These are phyloP conservation scores for Knufia fluminis DNA, from an alignment of 2,329 filamentous ascomycete species.

Conservation along the genomic window DNA sequence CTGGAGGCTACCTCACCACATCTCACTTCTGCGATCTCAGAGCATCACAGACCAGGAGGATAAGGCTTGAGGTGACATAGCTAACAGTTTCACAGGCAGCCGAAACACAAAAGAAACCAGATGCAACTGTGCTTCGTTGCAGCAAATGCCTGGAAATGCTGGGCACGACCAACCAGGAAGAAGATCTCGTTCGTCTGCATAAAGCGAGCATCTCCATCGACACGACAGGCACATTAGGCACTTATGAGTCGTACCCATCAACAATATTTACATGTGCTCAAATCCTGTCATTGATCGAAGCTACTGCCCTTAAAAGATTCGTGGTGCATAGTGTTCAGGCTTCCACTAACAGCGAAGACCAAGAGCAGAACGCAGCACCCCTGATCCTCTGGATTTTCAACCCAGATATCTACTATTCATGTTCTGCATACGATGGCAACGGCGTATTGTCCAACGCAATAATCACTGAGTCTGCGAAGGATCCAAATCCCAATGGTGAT, in stretches of 20 bases:
- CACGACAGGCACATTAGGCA: background rate
- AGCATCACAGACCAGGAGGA: conserved; percentile 27
- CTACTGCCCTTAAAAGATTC: conserved; percentile 6
- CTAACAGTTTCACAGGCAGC: conserved; percentile 5
- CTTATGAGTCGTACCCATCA: background rate
- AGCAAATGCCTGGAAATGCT: background rate
- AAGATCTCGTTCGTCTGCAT: conserved; percentile 5
- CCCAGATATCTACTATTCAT: conserved; percentile 49
- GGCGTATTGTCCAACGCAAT: background rate
- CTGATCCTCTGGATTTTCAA: conserved; percentile 49
- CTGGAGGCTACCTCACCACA: conserved; percentile 5
- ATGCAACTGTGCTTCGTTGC: background rate
- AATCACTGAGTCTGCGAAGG: background rate
- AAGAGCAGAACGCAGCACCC: background rate
- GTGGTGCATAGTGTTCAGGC: conserved; percentile 1
- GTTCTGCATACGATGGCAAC: conserved; percentile 24
- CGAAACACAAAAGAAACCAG: background rate
- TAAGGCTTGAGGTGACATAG: conserved; percentile 15
- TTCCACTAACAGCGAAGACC: background rate
- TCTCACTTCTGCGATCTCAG: conserved; percentile 19
- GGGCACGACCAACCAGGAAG: conserved; percentile 7
- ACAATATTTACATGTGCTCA: conserved; percentile 7
- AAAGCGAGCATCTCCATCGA: conserved; percentile 5
- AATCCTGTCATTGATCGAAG: conserved; percentile 7
- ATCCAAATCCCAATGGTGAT: conserved; percentile 2